Evolutionary conservation across 495 filamentous ascomycete species (phyloP), one percentile per base, ranked within the genome.

Genomic region (Trichoderma erinaceum): DNA sequence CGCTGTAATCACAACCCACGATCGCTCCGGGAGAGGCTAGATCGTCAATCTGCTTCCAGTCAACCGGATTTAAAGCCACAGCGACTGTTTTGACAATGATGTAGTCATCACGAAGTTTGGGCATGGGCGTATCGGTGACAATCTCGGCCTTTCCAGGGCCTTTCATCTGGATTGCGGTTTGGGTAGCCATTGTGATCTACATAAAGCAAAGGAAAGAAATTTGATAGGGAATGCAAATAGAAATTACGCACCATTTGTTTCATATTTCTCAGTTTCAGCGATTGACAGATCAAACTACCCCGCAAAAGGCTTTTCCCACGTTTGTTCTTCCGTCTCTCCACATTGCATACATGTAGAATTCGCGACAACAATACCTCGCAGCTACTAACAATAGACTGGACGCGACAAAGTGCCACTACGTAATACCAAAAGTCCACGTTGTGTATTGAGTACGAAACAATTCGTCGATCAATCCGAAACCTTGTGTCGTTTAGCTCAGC

Each of bases 1-100:
- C 81, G 15, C 76, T 81, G 15, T 75, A 76, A 56, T 81, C 81
- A 64, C 81, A 82, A 46, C 81, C 79, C 13, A 76, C 73, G 27
- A 69, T 70, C 38, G 65, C 52, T n/a, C 73, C 73, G 5, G 65
- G 66, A 63, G 58, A 64, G 25, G 41, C 41, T 2, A 50, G 35
- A 35, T 63, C 70, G 3, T 78, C 77, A 41, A 86, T 67, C 69
- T 83, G 78, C 72, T 88, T 88, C 83, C 84, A 87, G 77, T 86
- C 86, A 0, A 81, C 85, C 10, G 85, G 85, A 70, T 88, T 88
- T 44, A 87, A 70, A 4, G 80, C 85, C n/a, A 88, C 81, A 29
- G 78, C 75, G 23, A 75, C 76, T 50, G 74, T 80, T 63, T 81
- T 83, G 56, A 87, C 78, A 16, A 86, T 79, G 65, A 87, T 72